Percentiles rank a stretch among this genome's conserved stretches.
These are phyloP conservation scores for Clonostachys chloroleuca DNA, from an alignment of 2,329 filamentous ascomycete species.

Conservation along the genomic window DNA sequence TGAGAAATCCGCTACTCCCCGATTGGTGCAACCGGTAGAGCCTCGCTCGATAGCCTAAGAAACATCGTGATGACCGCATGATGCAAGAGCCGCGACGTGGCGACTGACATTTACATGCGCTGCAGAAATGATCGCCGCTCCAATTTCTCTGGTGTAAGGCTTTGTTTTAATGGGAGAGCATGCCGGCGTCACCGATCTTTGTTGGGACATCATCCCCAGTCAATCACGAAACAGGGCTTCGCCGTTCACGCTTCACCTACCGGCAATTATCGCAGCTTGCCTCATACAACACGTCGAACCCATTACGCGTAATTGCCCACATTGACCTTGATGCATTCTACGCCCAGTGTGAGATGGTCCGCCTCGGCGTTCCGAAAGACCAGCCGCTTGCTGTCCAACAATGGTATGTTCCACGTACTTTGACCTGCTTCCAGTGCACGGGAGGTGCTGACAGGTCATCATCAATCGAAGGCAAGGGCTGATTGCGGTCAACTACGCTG, in stretches of 20 bases:
- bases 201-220: too few relatives aligned
- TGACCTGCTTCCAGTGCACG: not conserved
- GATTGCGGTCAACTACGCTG: slow-evolving; percentile 95
- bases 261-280: slow-evolving; percentile 76
- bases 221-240: slow-evolving; percentile 1
- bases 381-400: slow-evolving; percentile 90
- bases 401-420: slow-evolving; percentile 49
- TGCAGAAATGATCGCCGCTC: too few relatives aligned
- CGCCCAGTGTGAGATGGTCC: slow-evolving; percentile 90
- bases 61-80: too few relatives aligned
- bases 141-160: too few relatives aligned
- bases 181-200: too few relatives aligned
- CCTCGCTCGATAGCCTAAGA: too few relatives aligned
- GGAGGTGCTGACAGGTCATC: not conserved
- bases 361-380: slow-evolving; percentile 69
- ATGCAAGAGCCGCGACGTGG: too few relatives aligned
- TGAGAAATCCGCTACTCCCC: too few relatives aligned
- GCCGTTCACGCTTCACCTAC: slow-evolving; percentile 74
- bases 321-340: slow-evolving; percentile 98
- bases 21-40: too few relatives aligned
- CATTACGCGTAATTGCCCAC: slow-evolving; percentile 83
- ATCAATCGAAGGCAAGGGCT: slow-evolving; percentile 65
- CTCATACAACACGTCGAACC: slow-evolving; percentile 65
- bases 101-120: too few relatives aligned
- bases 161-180: too few relatives aligned